Evolutionary conservation across 1,139 yeast species (phyloP).

Genomic region (Candida freyschussii): DNA sequence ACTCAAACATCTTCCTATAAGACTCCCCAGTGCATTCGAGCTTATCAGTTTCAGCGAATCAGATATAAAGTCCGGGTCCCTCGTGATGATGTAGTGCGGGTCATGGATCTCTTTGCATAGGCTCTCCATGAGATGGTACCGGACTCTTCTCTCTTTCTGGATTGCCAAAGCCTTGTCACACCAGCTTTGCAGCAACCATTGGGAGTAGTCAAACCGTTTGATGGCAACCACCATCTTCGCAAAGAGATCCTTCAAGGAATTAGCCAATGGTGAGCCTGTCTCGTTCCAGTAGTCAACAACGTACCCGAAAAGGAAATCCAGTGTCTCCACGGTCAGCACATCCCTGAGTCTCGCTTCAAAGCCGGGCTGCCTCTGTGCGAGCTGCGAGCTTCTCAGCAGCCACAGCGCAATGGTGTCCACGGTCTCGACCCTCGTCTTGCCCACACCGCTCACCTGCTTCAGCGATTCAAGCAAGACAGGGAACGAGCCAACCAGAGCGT

Average conservation of each 20-base stretch:
- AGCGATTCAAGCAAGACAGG: slow-evolving; percentile 15
- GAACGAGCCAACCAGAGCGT: slow-evolving; percentile 11
- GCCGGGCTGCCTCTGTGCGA: slow-evolving; percentile 21
- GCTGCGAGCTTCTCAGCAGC: slow-evolving; percentile 49
- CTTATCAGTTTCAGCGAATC: slow-evolving; percentile 46
- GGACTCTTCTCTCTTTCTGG: slow-evolving; percentile 50
- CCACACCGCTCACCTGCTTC: slow-evolving; percentile 14
- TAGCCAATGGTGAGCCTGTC: slow-evolving; percentile 65
- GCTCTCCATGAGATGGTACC: slow-evolving; percentile 54
- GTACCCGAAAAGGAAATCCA: slow-evolving; percentile 44
- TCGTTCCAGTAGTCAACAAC: slow-evolving; percentile 67
- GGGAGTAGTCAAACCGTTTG: slow-evolving; percentile 24
- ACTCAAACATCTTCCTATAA: slow-evolving; percentile 58
- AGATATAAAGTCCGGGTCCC: slow-evolving; percentile 41
- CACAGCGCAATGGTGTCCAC: slow-evolving; percentile 65
- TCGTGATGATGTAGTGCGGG: slow-evolving; percentile 35
- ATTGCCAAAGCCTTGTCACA: slow-evolving; percentile 36
- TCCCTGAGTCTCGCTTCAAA: slow-evolving; percentile 15
- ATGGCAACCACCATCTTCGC: slow-evolving; percentile 44
- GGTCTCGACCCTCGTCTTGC: slow-evolving; percentile 34
- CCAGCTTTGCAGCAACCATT: slow-evolving; percentile 40
- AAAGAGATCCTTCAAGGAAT: slow-evolving; percentile 59
- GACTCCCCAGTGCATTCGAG: slow-evolving; percentile 60
- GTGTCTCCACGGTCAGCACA: slow-evolving; percentile 23
- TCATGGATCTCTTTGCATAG: slow-evolving; percentile 43